These are phyloP conservation scores for Senna siamea DNA, from an alignment of 306 rosid species.

Conservation along the genomic window DNA sequence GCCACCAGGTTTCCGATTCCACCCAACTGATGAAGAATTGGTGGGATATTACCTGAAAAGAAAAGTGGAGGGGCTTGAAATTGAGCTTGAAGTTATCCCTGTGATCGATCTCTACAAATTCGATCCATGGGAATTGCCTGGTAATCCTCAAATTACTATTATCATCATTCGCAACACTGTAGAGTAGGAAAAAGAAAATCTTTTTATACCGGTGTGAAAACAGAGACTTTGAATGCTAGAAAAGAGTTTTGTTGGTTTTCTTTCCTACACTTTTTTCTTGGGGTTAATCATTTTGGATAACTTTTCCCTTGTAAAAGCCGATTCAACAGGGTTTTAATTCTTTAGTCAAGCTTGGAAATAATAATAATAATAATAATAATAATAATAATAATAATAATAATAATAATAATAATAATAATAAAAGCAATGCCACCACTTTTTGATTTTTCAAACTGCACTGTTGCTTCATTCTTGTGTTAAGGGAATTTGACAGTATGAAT, in stretches of 20 bases:
- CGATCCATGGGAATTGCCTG: constrained; percentile 97
- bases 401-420: neutral
- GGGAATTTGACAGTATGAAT: too few species aligned
- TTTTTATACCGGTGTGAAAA: constrained; percentile 37
- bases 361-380: too few species aligned
- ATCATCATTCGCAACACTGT: constrained; percentile 3
- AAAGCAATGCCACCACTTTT: constrained; percentile 25
- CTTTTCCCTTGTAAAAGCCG: constrained; percentile 24
- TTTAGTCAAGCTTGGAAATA: constrained; percentile 24
- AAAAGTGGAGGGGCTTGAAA: constrained; percentile 75
- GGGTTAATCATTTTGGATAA: constrained; percentile 4
- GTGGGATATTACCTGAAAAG: constrained; percentile 83
- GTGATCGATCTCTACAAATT: constrained; percentile 86
- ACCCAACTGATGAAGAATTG: constrained; percentile 88
- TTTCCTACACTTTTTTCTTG: neutral
- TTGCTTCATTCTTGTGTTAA: too few species aligned
- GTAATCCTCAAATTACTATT: constrained; percentile 46
- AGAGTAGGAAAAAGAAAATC: neutral
- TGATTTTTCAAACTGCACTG: neutral
- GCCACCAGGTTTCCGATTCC: constrained; percentile 91
- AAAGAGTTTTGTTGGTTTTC: constrained; percentile 31
- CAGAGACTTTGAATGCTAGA: constrained; percentile 38
- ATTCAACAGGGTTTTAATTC: constrained; percentile 25
- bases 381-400: neutral
- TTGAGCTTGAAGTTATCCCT: constrained; percentile 92